Evolutionary conservation across 179 eudicot species (phyloP).

Genomic region (Vitellaria paradoxa): DNA sequence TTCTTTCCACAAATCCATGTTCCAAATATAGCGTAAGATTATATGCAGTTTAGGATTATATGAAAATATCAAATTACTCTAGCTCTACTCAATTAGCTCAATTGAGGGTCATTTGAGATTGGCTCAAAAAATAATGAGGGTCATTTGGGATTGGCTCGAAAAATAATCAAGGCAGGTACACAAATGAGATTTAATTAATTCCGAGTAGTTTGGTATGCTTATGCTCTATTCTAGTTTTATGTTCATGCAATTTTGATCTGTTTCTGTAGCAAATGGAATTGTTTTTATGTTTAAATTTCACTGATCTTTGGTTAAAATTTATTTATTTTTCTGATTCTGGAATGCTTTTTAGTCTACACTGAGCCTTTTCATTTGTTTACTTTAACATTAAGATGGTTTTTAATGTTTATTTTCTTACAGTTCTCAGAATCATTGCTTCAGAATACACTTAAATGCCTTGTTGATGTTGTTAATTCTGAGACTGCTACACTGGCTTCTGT

Average conservation of each 20-base stretch:
- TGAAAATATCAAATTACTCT: too few relatives aligned
- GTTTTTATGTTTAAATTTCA: background rate
- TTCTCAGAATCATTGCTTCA: conserved; percentile 58
- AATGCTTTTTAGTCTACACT: too few relatives aligned
- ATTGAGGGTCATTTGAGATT: too few relatives aligned
- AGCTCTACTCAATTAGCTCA: too few relatives aligned
- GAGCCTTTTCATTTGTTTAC: background rate
- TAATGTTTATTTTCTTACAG: conserved; percentile 27
- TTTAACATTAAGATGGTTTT: background rate
- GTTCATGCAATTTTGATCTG: background rate
- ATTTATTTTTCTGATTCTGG: background rate
- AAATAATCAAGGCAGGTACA: too few relatives aligned
- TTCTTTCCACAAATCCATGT: too few relatives aligned
- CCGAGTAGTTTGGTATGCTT: too few relatives aligned
- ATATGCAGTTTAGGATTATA: too few relatives aligned
- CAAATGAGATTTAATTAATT: too few relatives aligned
- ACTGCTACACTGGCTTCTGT: conserved; percentile 79
- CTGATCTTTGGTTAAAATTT: background rate
- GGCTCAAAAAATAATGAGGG: too few relatives aligned
- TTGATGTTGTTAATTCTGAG: conserved; percentile 65
- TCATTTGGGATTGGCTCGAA: too few relatives aligned
- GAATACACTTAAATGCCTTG: conserved; percentile 55
- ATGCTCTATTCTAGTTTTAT: conserved; percentile 1
- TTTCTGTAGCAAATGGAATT: background rate
- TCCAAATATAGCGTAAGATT: too few relatives aligned